A percentile compares a stretch with the other conserved stretches of the same genome.
phyloP scores from a whole-genome alignment of 2,329 filamentous ascomycete species.

The Verticillium dahliae region DNA sequence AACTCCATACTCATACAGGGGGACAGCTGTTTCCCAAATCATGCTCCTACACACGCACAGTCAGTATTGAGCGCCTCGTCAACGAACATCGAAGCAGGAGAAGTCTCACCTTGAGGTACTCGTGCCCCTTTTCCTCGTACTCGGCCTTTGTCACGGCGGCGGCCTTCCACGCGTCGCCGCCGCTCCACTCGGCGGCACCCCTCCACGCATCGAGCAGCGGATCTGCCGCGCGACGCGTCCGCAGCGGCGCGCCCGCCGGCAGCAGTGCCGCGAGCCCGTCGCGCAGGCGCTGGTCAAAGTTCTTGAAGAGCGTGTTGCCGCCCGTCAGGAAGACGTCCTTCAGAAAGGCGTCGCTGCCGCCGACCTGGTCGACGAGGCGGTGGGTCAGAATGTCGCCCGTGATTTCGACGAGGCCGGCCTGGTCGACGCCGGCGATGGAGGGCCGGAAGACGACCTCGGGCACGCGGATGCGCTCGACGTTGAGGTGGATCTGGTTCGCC shows the following conservation, averaged over 20 bases:
- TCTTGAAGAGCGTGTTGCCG: slow-evolving; percentile 80
- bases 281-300: slow-evolving; percentile 77
- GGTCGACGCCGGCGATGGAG: slow-evolving; percentile 84
- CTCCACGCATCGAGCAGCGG: slow-evolving; percentile 85
- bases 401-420: slow-evolving; percentile 90
- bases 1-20: slow-evolving; percentile 30
- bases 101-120: slow-evolving; percentile 76
- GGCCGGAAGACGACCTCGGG: slow-evolving; percentile 93
- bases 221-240: slow-evolving; percentile 67
- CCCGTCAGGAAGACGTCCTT: slow-evolving; percentile 90
- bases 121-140: slow-evolving; percentile 84
- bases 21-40: slow-evolving; percentile 55
- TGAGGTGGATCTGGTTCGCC: slow-evolving; percentile 85
- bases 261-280: slow-evolving; percentile 67
- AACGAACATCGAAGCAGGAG: background rate
- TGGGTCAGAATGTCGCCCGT: slow-evolving; percentile 83
- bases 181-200: slow-evolving; percentile 82
- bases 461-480: slow-evolving; percentile 91
- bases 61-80: slow-evolving; percentile 1
- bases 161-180: slow-evolving; percentile 49
- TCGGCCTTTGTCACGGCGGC: slow-evolving; percentile 73
- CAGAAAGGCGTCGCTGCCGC: slow-evolving; percentile 56
- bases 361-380: slow-evolving; percentile 52
- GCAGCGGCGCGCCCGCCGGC: slow-evolving; percentile 61
- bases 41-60: slow-evolving; percentile 44